Base-by-base conservation (phyloP, 2,329 filamentous ascomycete species). In the Apiospora arundinis region DNA sequence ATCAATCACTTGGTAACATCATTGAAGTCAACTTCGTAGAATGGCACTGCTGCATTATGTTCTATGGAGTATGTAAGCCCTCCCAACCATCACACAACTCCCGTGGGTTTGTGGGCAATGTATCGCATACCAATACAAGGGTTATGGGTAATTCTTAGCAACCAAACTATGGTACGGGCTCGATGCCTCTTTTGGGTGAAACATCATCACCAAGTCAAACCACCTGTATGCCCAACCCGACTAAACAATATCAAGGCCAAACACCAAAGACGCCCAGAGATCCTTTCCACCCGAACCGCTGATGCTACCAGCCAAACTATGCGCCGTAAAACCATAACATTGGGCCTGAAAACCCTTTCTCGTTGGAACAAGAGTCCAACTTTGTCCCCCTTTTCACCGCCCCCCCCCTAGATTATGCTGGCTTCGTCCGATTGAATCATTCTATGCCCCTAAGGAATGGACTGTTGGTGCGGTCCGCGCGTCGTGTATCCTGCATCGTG, bases 241-340 rank as follows among this genome's bases (percentile, higher is more conserved):
- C 32, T 63, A 40, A 63, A 40, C 52, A 60, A 60, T 60, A 40
- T 23, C 56, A 63, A 63, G 56, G 56, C 56, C 66, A 32, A 68
- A 68, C 66, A 48, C 66, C 66, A 48, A 45, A 45, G 44, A 68
- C 66, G 66, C 66, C 66, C 44, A 48, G 66, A 48, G 44, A 46
- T 68, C 66, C 25, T 37, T 28, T 68, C 66, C 66, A 48, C 42
- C 42, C 66, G 66, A 68, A 48, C 66, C 66, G 66, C 66, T 68
- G 66, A 68, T 68, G 66, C 66, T 68, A n/a, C 66, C 66, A 68
- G 66, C 25, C 66, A 28, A 48, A 68, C 44, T 48, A 48, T 68
- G 32, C 66, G 66, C 66, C 66, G 56, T 63, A 32, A 63, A 63
- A 63, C 28, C 56, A 40, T 32, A 63, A 63, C 18, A 21, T n/a